These are phyloP conservation scores for Citrullus colocynthis DNA, from an alignment of 306 rosid species.

Conservation along the genomic window DNA sequence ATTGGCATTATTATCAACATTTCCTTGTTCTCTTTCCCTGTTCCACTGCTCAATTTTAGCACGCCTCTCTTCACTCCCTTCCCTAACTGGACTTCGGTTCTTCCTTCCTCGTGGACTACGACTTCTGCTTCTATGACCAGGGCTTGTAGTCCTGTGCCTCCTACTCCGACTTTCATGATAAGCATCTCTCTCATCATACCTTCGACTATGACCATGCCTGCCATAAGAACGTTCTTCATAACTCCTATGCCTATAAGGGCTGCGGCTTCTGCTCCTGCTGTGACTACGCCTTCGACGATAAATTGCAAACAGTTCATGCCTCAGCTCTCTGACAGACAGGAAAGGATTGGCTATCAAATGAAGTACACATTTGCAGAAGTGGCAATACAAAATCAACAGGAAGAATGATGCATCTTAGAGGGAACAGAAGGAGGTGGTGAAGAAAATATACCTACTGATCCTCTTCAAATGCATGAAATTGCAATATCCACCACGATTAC, in stretches of 20 bases:
- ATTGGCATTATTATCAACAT: slow-evolving; percentile 13
- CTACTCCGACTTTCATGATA: slow-evolving; percentile 42
- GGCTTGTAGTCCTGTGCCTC: slow-evolving; percentile 45
- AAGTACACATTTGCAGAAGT: neutral
- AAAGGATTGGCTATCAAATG: neutral
- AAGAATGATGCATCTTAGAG: neutral
- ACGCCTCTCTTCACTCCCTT: neutral
- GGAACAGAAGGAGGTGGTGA: neutral
- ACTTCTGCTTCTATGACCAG: neutral
- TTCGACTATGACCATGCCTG: slow-evolving; percentile 34
- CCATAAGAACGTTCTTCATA: slow-evolving; percentile 49
- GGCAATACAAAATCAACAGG: neutral
- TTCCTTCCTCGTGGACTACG: neutral
- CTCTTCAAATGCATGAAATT: slow-evolving; percentile 60
- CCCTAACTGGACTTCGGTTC: neutral
- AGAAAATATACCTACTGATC: slow-evolving; percentile 36
- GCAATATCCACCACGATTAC: slow-evolving; percentile 27
- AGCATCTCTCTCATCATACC: slow-evolving; percentile 54
- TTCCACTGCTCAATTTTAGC: neutral
- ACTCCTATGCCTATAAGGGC: slow-evolving; percentile 64
- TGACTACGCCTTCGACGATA: neutral
- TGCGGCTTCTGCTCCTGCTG: slow-evolving; percentile 10
- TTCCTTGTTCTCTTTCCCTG: neutral
- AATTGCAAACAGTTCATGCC: slow-evolving; percentile 50
- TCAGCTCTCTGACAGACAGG: slow-evolving; percentile 35